phyloP scores from a whole-genome alignment of 257 asterid species.

The Lavandula angustifolia region DNA sequence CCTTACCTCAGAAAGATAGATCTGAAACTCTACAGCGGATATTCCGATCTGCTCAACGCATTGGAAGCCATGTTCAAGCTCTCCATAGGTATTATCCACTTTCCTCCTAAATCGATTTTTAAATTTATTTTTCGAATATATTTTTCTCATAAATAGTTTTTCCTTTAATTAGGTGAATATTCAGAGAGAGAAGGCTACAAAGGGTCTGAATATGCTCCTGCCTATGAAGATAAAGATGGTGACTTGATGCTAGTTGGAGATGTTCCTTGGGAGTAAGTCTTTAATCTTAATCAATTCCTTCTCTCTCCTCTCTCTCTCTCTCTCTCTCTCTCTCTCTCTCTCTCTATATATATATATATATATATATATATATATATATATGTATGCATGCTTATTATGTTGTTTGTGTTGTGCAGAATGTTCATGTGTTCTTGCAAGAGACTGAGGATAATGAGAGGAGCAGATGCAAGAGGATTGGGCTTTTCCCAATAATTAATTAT shows the following conservation, averaged over 20 bases:
- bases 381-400: constrained; percentile 6
- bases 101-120: neutral
- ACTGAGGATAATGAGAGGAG: constrained; percentile 62
- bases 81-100: constrained; percentile 45
- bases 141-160: neutral
- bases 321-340: neutral
- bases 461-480: constrained; percentile 57
- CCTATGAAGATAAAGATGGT: constrained; percentile 75
- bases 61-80: constrained; percentile 63
- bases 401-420: constrained; percentile 46
- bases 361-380: neutral
- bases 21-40: constrained; percentile 48
- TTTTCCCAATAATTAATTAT: neutral
- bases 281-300: neutral
- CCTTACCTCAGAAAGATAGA: constrained; percentile 76
- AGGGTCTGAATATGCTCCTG: constrained; percentile 65
- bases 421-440: constrained; percentile 62
- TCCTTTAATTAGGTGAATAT: constrained; percentile 38
- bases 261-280: constrained; percentile 68
- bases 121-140: neutral
- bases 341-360: neutral
- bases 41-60: constrained; percentile 53
- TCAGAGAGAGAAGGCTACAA: constrained; percentile 65
- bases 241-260: constrained; percentile 76
- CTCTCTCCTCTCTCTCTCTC: constrained; percentile 19